Evolutionary conservation across 2,329 filamentous ascomycete genomes (phyloP).

Genomic region (Drechslerella coelobrocha): DNA sequence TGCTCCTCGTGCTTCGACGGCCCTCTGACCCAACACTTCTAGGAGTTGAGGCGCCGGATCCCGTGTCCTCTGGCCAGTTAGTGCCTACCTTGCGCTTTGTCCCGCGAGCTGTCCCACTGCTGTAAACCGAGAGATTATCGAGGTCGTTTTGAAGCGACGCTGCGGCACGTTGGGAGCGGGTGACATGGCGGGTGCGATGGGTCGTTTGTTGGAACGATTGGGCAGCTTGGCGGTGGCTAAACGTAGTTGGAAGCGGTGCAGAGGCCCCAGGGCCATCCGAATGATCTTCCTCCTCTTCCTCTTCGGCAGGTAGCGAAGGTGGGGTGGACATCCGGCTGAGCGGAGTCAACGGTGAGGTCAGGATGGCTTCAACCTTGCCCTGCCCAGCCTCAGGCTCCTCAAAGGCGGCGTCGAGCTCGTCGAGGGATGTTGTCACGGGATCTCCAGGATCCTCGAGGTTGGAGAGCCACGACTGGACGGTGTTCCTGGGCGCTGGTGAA

Average conservation of each 20-base stretch:
- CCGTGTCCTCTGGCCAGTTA: background rate
- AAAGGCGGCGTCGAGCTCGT: conserved; percentile 19
- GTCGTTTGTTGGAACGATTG: background rate
- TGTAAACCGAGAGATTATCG: background rate
- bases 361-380: background rate
- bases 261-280: background rate
- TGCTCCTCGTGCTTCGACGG: conserved; percentile 7
- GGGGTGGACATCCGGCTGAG: background rate
- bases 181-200: conserved; percentile 2
- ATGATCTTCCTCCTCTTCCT: no score
- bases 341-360: background rate
- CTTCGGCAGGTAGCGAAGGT: background rate
- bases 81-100: background rate
- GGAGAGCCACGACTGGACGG: background rate
- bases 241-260: background rate
- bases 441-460: conserved; percentile 8
- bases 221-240: background rate
- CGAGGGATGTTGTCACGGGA: conserved; percentile 1
- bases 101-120: background rate
- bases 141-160: background rate
- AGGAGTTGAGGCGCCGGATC: background rate
- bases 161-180: conserved; percentile 7
- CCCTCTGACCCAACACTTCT: conserved; percentile 4
- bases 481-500: background rate
- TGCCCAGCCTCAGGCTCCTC: conserved; percentile 9